Evolutionary conservation across 2,329 filamentous ascomycete genomes (phyloP).

Genomic region (Apiospora koreana): DNA sequence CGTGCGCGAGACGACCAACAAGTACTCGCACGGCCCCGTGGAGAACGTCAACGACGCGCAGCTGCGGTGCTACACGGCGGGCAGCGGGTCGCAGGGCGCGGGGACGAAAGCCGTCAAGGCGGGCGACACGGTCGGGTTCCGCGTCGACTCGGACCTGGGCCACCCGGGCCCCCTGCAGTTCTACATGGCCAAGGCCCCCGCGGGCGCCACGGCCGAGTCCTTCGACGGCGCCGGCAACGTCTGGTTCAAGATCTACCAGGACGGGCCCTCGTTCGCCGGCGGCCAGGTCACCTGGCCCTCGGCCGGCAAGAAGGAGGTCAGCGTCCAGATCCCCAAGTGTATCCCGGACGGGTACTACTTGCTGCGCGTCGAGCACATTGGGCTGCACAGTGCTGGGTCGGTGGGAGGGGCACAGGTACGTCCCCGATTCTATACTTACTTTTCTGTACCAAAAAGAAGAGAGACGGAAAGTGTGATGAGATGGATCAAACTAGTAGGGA

Average conservation of each 20-base stretch:
- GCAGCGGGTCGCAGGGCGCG: slow-evolving; percentile 23
- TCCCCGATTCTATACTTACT: background rate
- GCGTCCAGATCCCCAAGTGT: slow-evolving; percentile 44
- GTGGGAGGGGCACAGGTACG: slow-evolving; percentile 42
- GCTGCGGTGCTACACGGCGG: background rate
- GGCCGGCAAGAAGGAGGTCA: slow-evolving; percentile 38
- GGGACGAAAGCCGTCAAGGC: slow-evolving; percentile 17
- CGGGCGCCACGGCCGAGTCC: slow-evolving; percentile 34
- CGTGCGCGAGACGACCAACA: slow-evolving; percentile 6
- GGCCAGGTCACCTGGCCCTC: slow-evolving; percentile 40
- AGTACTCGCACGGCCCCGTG: background rate
- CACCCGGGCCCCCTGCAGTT: background rate
- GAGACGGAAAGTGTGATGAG: too few species aligned
- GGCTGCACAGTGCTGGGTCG: slow-evolving; percentile 42
- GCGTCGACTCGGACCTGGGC: background rate
- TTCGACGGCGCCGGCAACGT: slow-evolving; percentile 39
- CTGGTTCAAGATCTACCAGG: slow-evolving; percentile 48
- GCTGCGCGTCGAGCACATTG: slow-evolving; percentile 51
- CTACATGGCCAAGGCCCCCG: slow-evolving; percentile 17
- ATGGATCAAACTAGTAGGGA: too few species aligned
- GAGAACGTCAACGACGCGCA: background rate
- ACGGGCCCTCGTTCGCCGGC: slow-evolving; percentile 39
- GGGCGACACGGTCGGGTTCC: background rate
- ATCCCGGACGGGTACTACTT: slow-evolving; percentile 48
- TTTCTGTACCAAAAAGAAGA: too few species aligned